Conservation (phyloP, 345 rosid genomes). For the Linum lewisii region DNA sequence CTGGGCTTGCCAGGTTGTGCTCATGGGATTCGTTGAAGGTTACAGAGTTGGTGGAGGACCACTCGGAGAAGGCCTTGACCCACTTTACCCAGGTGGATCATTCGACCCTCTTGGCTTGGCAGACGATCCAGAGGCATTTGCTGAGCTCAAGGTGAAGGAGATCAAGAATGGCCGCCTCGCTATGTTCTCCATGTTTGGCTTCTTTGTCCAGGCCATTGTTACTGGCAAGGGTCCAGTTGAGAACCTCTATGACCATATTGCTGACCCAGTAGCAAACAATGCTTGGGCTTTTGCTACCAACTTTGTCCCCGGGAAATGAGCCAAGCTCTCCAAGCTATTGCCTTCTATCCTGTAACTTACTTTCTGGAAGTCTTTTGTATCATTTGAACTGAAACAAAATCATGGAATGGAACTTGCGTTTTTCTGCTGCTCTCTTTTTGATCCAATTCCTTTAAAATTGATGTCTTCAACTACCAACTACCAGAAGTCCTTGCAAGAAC, state of each 20-base stretch:
- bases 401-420: background rate
- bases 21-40: constrained; percentile 91
- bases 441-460: too few relatives aligned
- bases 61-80: constrained; percentile 91
- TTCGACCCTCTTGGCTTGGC: constrained; percentile 89
- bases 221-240: constrained; percentile 94
- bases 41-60: constrained; percentile 98
- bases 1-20: constrained; percentile 89
- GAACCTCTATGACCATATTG: constrained; percentile 80
- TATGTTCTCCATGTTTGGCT: constrained; percentile 92
- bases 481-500: too few relatives aligned
- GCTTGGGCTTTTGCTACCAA: constrained; percentile 98
- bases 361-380: background rate
- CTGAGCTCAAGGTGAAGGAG: constrained; percentile 94
- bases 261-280: constrained; percentile 84
- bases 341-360: background rate
- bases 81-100: constrained; percentile 92
- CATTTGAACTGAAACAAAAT: background rate
- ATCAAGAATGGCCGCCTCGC: constrained; percentile 90
- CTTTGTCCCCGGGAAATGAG: constrained; percentile 91
- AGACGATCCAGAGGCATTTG: constrained; percentile 88
- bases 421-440: too few relatives aligned
- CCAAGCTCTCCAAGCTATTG: too few relatives aligned
- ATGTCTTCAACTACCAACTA: too few relatives aligned
- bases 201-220: constrained; percentile 91